Evolutionary conservation across 169 alveolate species (phyloP).

Genomic region (Cryptosporidium parvum): DNA sequence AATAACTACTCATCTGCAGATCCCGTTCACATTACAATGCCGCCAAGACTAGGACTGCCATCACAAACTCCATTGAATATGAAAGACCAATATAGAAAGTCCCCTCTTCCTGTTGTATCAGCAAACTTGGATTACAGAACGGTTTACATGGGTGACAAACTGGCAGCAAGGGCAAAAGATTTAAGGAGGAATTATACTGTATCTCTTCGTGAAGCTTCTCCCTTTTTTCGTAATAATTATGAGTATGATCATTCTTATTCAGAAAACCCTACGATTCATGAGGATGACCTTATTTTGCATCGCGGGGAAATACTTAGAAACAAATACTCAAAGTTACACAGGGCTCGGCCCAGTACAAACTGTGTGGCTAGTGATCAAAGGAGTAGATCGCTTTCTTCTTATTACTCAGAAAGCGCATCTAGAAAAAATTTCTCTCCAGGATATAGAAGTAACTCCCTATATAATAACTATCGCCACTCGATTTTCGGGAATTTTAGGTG

Average conservation of each 20-base stretch:
- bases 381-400: slow-evolving; percentile 64
- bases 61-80: slow-evolving; percentile 64
- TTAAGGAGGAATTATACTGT: not conserved
- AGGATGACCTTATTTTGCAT: slow-evolving; percentile 36
- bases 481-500: not conserved
- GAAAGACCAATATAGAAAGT: slow-evolving; percentile 42
- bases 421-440: slow-evolving; percentile 11
- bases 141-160: slow-evolving; percentile 54
- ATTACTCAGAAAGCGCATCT: slow-evolving; percentile 25
- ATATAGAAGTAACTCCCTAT: slow-evolving; percentile 54
- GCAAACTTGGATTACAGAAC: slow-evolving; percentile 70
- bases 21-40: slow-evolving; percentile 68
- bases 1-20: not conserved
- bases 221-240: not conserved
- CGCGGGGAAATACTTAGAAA: slow-evolving; percentile 59
- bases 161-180: slow-evolving; percentile 56
- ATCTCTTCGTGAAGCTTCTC: not conserved
- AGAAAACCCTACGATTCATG: slow-evolving; percentile 19
- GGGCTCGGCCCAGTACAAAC: not conserved
- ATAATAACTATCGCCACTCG: not conserved
- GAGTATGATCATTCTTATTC: not conserved
- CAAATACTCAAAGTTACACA: slow-evolving; percentile 23
- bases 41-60: slow-evolving; percentile 68
- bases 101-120: slow-evolving; percentile 67
- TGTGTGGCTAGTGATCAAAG: not conserved